Evolutionary conservation across 805 yeast genomes (phyloP).

Genomic region (Novakomyces olei): DNA sequence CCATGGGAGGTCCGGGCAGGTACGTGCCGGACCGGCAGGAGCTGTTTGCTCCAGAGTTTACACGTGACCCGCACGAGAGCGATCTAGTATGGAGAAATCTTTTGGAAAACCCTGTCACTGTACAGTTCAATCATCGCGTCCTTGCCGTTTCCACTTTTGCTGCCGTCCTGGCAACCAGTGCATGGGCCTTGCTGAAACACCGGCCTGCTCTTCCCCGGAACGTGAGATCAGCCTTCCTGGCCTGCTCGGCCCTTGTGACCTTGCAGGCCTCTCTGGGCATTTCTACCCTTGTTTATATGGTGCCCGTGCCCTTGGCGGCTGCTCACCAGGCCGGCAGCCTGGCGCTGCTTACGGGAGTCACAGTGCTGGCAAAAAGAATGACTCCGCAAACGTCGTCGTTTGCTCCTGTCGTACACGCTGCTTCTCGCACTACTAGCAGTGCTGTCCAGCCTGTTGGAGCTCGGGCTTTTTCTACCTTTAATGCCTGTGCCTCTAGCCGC

Average conservation of each 20-base stretch:
- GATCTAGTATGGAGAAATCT: constrained; percentile 82
- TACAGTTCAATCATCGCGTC: constrained; percentile 74
- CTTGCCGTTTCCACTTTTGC: constrained; percentile 65
- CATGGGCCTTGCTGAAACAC: constrained; percentile 22
- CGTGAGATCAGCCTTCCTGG: constrained; percentile 36
- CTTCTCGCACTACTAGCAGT: too few relatives aligned
- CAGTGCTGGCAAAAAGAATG: constrained; percentile 36
- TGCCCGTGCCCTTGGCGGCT: constrained; percentile 83
- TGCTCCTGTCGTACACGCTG: too few relatives aligned
- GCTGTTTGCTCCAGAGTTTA: constrained; percentile 48
- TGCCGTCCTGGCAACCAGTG: constrained; percentile 29
- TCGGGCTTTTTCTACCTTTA: too few relatives aligned
- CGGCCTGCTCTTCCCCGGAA: constrained; percentile 42
- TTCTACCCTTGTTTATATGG: constrained; percentile 60
- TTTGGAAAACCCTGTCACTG: constrained; percentile 89
- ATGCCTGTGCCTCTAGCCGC: too few relatives aligned
- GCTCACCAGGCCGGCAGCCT: constrained; percentile 94
- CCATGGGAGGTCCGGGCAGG: constrained; percentile 42
- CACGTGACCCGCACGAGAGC: constrained; percentile 41
- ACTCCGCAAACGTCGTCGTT: constrained; percentile 18
- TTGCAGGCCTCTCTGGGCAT: constrained; percentile 76
- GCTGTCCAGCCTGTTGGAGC: too few relatives aligned
- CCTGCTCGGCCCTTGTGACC: constrained; percentile 62
- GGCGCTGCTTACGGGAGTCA: constrained; percentile 61
- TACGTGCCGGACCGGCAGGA: constrained; percentile 62